phyloP scores from a whole-genome alignment of 164 flowering plant genomes.

The Buxus sempervirens region DNA sequence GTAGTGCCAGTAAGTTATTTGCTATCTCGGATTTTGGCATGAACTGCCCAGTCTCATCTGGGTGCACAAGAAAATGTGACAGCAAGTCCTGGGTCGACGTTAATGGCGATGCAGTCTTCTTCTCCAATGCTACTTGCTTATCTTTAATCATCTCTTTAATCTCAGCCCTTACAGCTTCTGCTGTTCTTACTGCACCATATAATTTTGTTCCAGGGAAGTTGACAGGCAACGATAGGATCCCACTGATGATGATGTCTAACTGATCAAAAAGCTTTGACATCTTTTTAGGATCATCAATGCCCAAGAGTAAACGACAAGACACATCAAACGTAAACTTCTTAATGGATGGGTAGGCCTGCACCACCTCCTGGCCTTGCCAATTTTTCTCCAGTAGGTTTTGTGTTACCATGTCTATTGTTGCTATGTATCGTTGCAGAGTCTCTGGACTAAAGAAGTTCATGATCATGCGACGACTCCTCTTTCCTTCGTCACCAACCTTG shows the following conservation, averaged over 20 bases:
- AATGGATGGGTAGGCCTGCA: conserved; percentile 18
- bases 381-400: conserved; percentile 9
- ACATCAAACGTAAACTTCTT: conserved; percentile 22
- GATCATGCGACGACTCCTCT: not conserved
- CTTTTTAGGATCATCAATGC: not conserved
- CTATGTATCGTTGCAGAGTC: too few species aligned
- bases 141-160: not conserved
- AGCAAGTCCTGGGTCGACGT: conserved; percentile 6
- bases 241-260: not conserved
- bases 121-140: too few species aligned
- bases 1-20: conserved; percentile 12
- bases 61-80: conserved; percentile 4
- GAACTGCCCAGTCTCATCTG: conserved; percentile 10
- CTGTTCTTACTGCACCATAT: conserved; percentile 7
- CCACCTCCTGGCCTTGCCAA: conserved; percentile 15
- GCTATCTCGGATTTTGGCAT: conserved; percentile 5
- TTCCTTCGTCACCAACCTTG: not conserved
- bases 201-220: conserved; percentile 16
- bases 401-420: conserved; percentile 22
- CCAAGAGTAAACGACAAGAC: conserved; percentile 10
- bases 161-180: conserved; percentile 3
- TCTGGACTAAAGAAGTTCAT: conserved; percentile 23
- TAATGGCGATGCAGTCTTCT: too few species aligned
- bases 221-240: conserved; percentile 8
- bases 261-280: not conserved